phyloP scores from a whole-genome alignment of 1,284 basidiomycete species.

The Fomitopsis palustris region DNA sequence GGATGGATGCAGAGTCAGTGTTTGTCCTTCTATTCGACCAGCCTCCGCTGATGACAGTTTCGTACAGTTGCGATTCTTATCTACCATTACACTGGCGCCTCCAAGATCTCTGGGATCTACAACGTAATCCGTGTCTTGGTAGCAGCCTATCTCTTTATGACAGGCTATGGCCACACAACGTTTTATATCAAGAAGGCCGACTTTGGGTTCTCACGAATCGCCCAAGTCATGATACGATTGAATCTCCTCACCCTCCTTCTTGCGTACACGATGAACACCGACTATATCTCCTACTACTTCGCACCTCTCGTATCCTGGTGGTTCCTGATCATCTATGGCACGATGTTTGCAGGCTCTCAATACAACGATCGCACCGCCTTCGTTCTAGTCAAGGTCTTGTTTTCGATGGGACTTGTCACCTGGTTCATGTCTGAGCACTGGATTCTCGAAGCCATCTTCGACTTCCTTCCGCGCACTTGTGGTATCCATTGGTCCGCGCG shows the following conservation, averaged over 20 bases:
- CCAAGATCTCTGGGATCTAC: constrained; percentile 86
- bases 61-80: constrained; percentile 75
- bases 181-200: constrained; percentile 87
- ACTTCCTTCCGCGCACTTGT: constrained; percentile 59
- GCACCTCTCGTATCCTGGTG: constrained; percentile 79
- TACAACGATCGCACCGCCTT: constrained; percentile 72
- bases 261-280: constrained; percentile 86
- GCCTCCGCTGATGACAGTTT: background rate
- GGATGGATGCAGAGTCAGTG: constrained; percentile 91
- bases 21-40: background rate
- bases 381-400: constrained; percentile 65
- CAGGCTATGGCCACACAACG: constrained; percentile 70
- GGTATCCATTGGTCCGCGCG: constrained; percentile 78
- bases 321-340: constrained; percentile 84
- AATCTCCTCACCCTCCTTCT: constrained; percentile 81
- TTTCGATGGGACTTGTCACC: constrained; percentile 61
- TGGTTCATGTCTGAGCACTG: constrained; percentile 64
- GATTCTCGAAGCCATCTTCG: constrained; percentile 64
- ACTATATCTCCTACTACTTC: constrained; percentile 89
- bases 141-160: constrained; percentile 83
- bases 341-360: constrained; percentile 67
- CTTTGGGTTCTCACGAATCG: constrained; percentile 74
- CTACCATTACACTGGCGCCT: constrained; percentile 87
- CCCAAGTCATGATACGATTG: constrained; percentile 76
- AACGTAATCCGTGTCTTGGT: constrained; percentile 86